Percentiles rank a stretch among this genome's conserved stretches.
These are phyloP conservation scores for Ustilago curta DNA, from an alignment of 1,284 basidiomycete genomes.

Conservation along the genomic window DNA sequence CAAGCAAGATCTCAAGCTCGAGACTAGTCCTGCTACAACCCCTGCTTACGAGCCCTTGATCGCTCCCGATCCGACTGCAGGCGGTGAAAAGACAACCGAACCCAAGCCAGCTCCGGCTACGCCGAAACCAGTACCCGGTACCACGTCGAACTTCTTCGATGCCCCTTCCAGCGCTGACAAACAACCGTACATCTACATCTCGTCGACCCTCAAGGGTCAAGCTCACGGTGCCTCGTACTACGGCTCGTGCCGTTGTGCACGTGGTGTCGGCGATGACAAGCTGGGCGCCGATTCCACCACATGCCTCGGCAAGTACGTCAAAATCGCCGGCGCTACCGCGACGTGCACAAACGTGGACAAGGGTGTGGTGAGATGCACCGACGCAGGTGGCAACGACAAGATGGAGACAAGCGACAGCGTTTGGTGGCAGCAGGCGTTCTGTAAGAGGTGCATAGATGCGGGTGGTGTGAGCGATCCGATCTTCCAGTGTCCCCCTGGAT, in stretches of 20 bases:
- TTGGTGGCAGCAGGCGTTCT: slow-evolving; percentile 27
- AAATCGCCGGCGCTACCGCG: too few relatives aligned
- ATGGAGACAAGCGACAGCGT: background rate
- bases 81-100: too few relatives aligned
- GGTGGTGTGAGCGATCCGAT: slow-evolving; percentile 8
- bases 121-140: background rate
- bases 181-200: background rate
- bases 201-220: background rate
- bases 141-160: background rate
- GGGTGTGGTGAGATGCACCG: slow-evolving; percentile 1
- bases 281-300: background rate
- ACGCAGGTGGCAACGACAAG: background rate
- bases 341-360: too few relatives aligned
- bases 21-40: background rate
- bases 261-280: background rate
- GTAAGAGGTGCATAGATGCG: slow-evolving; percentile 17
- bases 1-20: background rate
- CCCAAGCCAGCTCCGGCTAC: too few relatives aligned
- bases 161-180: background rate
- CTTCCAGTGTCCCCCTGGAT: slow-evolving; percentile 6
- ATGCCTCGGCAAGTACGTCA: slow-evolving; percentile 5
- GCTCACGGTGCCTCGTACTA: too few relatives aligned
- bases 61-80: too few relatives aligned
- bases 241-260: background rate
- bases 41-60: too few relatives aligned